phyloP scores from a whole-genome alignment of 2,329 filamentous ascomycete genomes.

The Thelonectria rubi region DNA sequence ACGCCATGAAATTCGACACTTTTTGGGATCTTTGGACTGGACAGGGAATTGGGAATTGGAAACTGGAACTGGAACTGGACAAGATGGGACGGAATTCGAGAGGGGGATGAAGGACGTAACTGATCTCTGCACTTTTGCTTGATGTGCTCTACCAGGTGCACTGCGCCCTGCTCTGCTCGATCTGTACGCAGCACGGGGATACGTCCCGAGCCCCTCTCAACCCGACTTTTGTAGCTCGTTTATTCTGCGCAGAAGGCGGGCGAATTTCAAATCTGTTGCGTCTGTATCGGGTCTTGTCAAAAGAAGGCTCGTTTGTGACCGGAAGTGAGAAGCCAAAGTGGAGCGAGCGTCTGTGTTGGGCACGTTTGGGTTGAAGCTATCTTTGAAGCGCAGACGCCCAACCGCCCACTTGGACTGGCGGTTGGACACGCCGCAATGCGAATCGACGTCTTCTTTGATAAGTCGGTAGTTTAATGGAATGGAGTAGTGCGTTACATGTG shows the following conservation, averaged over 20 bases:
- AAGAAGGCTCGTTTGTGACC: too few species aligned
- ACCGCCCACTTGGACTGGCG: too few species aligned
- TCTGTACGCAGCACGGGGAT: slow-evolving; percentile 4
- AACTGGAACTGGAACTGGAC: not conserved
- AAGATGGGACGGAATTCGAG: not conserved
- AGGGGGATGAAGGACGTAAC: too few species aligned
- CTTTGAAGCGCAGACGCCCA: not conserved
- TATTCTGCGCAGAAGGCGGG: slow-evolving; percentile 18
- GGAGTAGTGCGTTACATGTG: too few species aligned
- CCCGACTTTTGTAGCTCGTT: not conserved
- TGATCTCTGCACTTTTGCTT: not conserved
- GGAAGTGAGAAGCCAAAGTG: not conserved
- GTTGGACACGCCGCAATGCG: too few species aligned
- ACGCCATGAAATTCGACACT: not conserved
- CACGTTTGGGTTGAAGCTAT: not conserved
- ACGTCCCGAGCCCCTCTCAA: not conserved
- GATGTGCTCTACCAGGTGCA: not conserved
- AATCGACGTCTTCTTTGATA: too few species aligned
- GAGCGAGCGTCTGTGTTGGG: slow-evolving; percentile 2
- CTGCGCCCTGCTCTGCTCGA: not conserved
- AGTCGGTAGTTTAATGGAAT: too few species aligned
- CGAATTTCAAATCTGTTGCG: slow-evolving; percentile 38
- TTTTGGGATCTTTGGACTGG: not conserved
- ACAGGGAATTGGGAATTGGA: not conserved
- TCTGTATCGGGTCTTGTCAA: too few species aligned